These are phyloP conservation scores for Phyllosticta paracitricarpa DNA, from an alignment of 2,329 filamentous ascomycete genomes.

Conservation along the genomic window DNA sequence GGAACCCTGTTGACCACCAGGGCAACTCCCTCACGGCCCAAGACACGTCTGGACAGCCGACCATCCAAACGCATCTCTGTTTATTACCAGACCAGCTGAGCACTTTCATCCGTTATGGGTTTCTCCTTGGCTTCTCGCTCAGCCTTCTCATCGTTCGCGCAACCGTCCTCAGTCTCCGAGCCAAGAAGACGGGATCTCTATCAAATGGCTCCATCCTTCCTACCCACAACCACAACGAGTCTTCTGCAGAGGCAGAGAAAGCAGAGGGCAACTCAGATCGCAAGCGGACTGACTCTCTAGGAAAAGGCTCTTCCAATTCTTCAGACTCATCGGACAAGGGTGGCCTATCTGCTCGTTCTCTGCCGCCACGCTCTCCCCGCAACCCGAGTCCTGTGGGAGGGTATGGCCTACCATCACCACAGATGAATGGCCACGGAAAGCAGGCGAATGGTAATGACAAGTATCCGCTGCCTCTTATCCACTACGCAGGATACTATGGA, in stretches of 20 bases:
- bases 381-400: conserved; percentile 26
- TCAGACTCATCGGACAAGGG: conserved; percentile 18
- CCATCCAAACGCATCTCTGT: conserved; percentile 82
- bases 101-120: conserved; percentile 71
- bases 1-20: conserved; percentile 68
- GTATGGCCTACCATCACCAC: conserved; percentile 19
- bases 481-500: conserved; percentile 34
- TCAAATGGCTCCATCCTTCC: conserved; percentile 11
- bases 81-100: conserved; percentile 79
- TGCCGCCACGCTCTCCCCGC: conserved; percentile 23
- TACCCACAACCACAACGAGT: conserved; percentile 16
- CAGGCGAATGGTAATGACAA: conserved; percentile 16
- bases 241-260: conserved; percentile 20
- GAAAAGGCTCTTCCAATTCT: conserved; percentile 21
- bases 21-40: conserved; percentile 18
- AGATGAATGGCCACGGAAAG: conserved; percentile 1
- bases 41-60: conserved; percentile 37
- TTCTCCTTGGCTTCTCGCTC: conserved; percentile 48
- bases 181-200: neutral
- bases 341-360: conserved; percentile 19
- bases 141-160: conserved; percentile 38
- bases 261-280: conserved; percentile 9
- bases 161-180: conserved; percentile 12
- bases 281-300: conserved; percentile 12
- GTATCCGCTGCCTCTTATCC: conserved; percentile 23